These are phyloP conservation scores for Kwoniella botswanensis DNA, from an alignment of 768 basidiomycete genomes.

Conservation along the genomic window DNA sequence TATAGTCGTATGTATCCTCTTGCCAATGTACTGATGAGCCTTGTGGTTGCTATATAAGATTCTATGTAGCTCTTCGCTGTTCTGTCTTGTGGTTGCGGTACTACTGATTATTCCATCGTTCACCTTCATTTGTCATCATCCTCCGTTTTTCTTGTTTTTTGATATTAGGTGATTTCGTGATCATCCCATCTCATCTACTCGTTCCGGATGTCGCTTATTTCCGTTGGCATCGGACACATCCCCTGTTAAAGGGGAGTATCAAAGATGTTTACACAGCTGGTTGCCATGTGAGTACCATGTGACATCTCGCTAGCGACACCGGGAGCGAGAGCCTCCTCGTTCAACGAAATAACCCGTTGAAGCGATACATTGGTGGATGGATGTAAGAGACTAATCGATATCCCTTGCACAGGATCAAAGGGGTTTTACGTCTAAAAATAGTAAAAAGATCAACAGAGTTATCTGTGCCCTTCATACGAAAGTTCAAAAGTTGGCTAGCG, in stretches of 20 bases:
- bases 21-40: too few species aligned
- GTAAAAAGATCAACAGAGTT: too few species aligned
- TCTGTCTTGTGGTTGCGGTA: not conserved
- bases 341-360: too few species aligned
- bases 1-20: not conserved
- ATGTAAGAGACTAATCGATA: too few species aligned
- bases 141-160: not conserved
- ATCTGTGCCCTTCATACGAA: not conserved
- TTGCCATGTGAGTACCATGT: too few species aligned
- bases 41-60: too few species aligned
- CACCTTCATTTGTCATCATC: not conserved
- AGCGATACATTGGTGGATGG: too few species aligned
- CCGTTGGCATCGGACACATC: not conserved
- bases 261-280: not conserved
- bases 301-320: too few species aligned
- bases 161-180: not conserved
- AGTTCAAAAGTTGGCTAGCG: not conserved
- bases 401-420: too few species aligned
- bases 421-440: not conserved
- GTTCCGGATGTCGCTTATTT: not conserved
- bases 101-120: not conserved
- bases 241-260: not conserved
- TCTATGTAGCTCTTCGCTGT: not conserved
- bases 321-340: too few species aligned
- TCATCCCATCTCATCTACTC: not conserved